Evolutionary conservation across 208 protist genomes (phyloP).

Genomic region (Trichomonas vaginalis): DNA sequence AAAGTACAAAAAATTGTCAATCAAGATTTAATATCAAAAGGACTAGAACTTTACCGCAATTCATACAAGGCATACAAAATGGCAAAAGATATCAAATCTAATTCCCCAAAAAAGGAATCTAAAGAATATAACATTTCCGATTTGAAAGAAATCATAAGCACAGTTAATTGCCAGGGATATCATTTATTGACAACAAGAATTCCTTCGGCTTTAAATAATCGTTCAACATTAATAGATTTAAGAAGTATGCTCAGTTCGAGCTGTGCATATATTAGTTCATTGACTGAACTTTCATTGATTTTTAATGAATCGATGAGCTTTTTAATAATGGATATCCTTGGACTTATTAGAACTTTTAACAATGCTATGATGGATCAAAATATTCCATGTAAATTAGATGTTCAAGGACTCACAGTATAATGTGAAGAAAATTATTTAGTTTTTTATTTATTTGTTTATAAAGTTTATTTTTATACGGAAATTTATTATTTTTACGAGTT

Average conservation of each 20-base stretch:
- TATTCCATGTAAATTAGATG: not conserved
- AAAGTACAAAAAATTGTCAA: not conserved
- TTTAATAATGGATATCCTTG: not conserved
- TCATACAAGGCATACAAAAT: not conserved
- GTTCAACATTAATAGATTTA: not conserved
- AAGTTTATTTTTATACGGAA: too few species aligned
- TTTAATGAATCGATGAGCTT: not conserved
- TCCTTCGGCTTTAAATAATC: not conserved
- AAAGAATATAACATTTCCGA: not conserved
- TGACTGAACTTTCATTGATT: not conserved
- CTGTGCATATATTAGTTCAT: not conserved
- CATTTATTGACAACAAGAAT: not conserved
- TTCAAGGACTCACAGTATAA: not conserved
- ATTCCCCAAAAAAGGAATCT: not conserved
- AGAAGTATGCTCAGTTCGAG: not conserved
- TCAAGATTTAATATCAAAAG: not conserved
- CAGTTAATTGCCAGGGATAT: not conserved
- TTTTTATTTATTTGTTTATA: too few species aligned
- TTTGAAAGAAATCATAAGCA: not conserved
- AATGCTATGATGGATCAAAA: not conserved
- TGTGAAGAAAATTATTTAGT: too few species aligned
- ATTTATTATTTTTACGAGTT: too few species aligned
- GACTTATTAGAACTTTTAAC: not conserved
- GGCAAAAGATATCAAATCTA: not conserved
- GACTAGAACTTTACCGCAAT: not conserved